These are phyloP conservation scores for Sugiyamaella qingdaonensis DNA, from an alignment of 805 yeast genomes.

Conservation along the genomic window DNA sequence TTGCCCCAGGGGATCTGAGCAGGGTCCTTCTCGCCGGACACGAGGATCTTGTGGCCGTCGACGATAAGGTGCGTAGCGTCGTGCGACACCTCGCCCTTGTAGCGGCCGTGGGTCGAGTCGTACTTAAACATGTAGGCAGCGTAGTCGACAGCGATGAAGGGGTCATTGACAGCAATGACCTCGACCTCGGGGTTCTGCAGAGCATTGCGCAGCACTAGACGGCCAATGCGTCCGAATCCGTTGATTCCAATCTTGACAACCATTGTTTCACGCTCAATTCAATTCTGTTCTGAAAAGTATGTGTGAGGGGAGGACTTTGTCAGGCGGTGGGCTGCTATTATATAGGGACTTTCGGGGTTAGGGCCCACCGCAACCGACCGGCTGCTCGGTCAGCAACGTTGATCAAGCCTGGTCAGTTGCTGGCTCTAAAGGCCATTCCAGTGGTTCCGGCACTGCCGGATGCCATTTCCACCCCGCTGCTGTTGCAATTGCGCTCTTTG, in stretches of 20 bases:
- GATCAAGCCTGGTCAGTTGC: no score
- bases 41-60: slow-evolving; percentile 62
- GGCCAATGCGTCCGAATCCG: slow-evolving; percentile 95
- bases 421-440: no score
- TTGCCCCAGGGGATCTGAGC: slow-evolving; percentile 84
- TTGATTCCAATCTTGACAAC: slow-evolving; percentile 71
- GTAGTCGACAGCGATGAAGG: slow-evolving; percentile 83
- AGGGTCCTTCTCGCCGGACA: slow-evolving; percentile 83
- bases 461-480: no score
- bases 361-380: no score
- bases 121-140: slow-evolving; percentile 95
- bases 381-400: no score
- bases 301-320: not conserved
- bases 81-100: slow-evolving; percentile 63
- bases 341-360: not conserved
- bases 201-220: slow-evolving; percentile 81
- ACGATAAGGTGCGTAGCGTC: slow-evolving; percentile 56
- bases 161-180: slow-evolving; percentile 87
- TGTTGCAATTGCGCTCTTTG: no score
- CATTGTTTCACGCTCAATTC: not conserved
- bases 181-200: slow-evolving; percentile 67
- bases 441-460: no score
- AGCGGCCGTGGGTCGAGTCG: slow-evolving; percentile 89
- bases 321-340: not conserved
- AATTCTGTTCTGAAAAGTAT: not conserved